Base-by-base conservation (phyloP, 495 filamentous ascomycete species). In the Xylaria nigripes region DNA sequence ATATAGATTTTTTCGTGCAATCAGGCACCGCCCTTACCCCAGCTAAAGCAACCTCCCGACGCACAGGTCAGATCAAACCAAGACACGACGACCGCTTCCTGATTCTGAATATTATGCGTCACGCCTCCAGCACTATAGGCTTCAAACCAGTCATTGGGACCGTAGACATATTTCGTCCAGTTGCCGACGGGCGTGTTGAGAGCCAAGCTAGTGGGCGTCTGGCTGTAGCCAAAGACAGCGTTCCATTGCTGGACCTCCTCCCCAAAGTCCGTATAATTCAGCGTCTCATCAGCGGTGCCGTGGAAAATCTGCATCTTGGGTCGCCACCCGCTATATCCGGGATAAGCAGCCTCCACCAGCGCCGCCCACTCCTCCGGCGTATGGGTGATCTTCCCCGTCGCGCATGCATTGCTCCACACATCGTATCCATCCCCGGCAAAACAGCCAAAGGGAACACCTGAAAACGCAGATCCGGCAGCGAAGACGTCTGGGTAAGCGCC, bases 371-470 rank as follows among this genome's bases (percentile, higher is more conserved):
- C 66, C 10, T 61, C 60, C 12, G 70, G 61, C 45, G 70, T 62
- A 49, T 69, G 68, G 45, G 68, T 61, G 52, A 67, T 51, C 49
- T 69, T 57, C 55, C 76, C 76, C 9, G 64, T 61, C 5, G 76
- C 69, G 58, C 74, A 78, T 27, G 62, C 63, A 22, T 65, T 56
- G 54, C 69, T 76, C 77, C 76, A 78, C 1, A 76, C 70, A 6
- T 64, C 66, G 27, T 69, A 66, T 16, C 71, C 72, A 23, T 69
- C 61, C 1, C 70, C 72, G 19, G 65, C 62, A 64, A 82, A 84
- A 69, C 82, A 85, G 7, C 81, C 81, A 24, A 76, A 80, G 9
- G 81, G 69, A 1, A 86, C 80, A 19, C 82, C 82, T 6, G 79
- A 68, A 66, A 82, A 85, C 34, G 69, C 81, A 8, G 71, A 74